Evolutionary conservation across 495 filamentous ascomycete genomes (phyloP), one percentile per base, ranked within the genome.

Genomic region (Polyplosphaeria fusca): DNA sequence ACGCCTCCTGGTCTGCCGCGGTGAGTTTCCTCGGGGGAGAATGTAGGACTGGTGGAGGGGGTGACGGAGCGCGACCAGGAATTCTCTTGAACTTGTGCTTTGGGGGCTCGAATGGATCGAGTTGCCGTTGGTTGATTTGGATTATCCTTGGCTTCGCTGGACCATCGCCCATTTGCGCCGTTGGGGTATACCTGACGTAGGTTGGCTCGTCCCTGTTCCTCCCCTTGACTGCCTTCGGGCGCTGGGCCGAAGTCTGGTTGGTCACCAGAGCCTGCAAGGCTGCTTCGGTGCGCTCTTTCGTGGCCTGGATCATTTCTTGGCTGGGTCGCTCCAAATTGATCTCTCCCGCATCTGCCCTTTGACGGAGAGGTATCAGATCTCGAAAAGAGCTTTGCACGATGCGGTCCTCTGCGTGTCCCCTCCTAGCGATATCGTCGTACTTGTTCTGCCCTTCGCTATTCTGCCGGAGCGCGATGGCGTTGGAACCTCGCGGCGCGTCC

Each of bases 81-180:
- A 99, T 96, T 77, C 96, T 96, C 76, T 96, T 96, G 70, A 95
- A 87, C 69, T 96, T 97, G 73, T 96, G 96, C 65, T 96, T 96
- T 1, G 93, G 93, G 13, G 94, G 94, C 67, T 96, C 94, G 88
- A 99, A 93, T 0, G 93, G 93, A 76, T 99, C 93, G 57, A 85
- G 82, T 73, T 96, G 93, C 32, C 89, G 77, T 68, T 96, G 89
- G 39, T 96, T 88, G 67, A 99, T 97, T 76, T 97, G 97, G 82
- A 99, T 91, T 60, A 99, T 95, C 12, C 94, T 85, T 64, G 96
- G 91, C 64, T 92, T 91, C 73, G 93, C 93, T 67, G 82, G 82
- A 7, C 79, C 80, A 37, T 96, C 89, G 5, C 93, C 93, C 89
- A 99, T 96, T 77, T 99, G 93, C 62, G 91, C 91, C 4, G 89